Base-by-base conservation (phyloP, 768 basidiomycete genomes). In the Psilocybe cubensis region DNA sequence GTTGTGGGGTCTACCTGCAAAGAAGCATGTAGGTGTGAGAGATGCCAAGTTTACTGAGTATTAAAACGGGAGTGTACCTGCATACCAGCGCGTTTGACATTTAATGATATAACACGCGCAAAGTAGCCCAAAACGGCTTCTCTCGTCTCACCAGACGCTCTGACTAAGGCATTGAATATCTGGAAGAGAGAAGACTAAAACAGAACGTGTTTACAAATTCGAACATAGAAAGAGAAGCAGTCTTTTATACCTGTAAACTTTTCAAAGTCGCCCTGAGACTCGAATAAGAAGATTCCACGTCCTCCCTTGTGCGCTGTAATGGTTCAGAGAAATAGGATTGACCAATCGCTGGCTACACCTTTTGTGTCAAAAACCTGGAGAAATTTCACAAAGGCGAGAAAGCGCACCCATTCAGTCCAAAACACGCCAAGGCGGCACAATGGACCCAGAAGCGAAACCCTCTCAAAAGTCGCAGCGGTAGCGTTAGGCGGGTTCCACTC, bases 1-100 rank as follows among this genome's bases (percentile, higher is more conserved):
- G 92, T 93, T 9, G 83, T 82, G 1, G 87, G 83, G 56, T 98
- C 92, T 28, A 97, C 92, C 85, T 93, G 55, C 25, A 42, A 17
- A 17, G 31, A 33, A 7, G 12, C 11, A 11, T 20, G 42, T 56
- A 41, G 52, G 23, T 5, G 27, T n/a, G 47, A 20, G 35, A 43
- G 29, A 52, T 42, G n/a, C 48, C 12, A 33, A n/a, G 45, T 10
- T 27, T 25, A 35, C 31, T 25, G 18, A 24, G 33, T 25, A 53
- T 33, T 12, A 14, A 20, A 17, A 29, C 3, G 29, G 2, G 64
- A 74, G 41, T 54, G 17, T 55, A 88, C 91, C 77, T 94, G 91
- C 84, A 94, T 91, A n/a, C 96, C 97, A 3, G 92, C 85, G 49
- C 97, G 86, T 70, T 86, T 95, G 25, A 80, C 77, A 67, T 99